Conservation (phyloP, 345 rosid genomes). For the Clausena lansium region DNA sequence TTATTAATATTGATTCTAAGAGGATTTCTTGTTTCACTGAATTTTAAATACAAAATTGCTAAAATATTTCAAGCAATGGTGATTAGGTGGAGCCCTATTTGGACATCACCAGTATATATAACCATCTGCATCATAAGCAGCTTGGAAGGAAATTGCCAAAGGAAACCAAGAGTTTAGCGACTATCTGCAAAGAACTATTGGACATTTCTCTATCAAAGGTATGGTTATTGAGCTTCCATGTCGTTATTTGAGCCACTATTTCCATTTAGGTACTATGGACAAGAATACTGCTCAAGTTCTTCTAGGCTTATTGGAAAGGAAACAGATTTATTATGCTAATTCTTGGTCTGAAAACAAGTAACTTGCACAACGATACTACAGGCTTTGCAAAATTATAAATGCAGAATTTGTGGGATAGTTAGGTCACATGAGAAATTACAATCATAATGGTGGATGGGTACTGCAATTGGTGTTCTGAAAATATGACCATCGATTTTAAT, state of each 20-base stretch:
- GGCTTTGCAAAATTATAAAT: not conserved
- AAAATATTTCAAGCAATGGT: slow-evolving; percentile 19
- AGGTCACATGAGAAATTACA: not conserved
- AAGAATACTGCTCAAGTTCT: not conserved
- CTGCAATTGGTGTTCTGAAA: not conserved
- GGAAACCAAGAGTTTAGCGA: slow-evolving; percentile 71
- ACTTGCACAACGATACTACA: not conserved
- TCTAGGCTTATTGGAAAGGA: not conserved
- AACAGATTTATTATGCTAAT: not conserved
- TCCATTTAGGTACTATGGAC: not conserved
- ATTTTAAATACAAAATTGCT: slow-evolving; percentile 7
- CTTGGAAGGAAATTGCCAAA: slow-evolving; percentile 56
- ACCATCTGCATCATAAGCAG: slow-evolving; percentile 54
- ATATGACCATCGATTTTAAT: not conserved
- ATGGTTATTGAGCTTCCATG: slow-evolving; percentile 18
- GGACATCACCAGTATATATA: slow-evolving; percentile 60
- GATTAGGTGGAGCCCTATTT: slow-evolving; percentile 82
- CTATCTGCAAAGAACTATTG: slow-evolving; percentile 65
- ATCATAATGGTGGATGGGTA: not conserved
- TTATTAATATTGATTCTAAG: not conserved
- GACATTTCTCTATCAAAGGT: slow-evolving; percentile 82
- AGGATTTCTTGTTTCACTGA: not conserved
- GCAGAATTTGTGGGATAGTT: not conserved
- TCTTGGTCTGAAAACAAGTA: not conserved
- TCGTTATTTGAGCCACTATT: not conserved